Conservation (phyloP, 305 asterid species). For the Fraxinus dipetala region DNA sequence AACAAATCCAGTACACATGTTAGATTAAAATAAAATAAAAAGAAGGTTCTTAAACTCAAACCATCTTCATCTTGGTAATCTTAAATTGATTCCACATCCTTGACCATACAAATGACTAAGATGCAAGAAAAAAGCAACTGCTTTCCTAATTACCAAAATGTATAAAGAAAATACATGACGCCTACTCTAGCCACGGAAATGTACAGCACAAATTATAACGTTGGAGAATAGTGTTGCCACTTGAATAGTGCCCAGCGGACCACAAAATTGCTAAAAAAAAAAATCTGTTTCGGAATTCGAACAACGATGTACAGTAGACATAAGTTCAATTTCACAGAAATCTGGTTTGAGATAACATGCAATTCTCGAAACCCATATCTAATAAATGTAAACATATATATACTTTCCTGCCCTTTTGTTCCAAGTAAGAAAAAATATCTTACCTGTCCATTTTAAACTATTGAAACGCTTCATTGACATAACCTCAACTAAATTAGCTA, state of each 20-base stretch:
- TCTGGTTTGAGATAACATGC: background rate
- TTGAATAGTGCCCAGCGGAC: background rate
- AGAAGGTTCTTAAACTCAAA: background rate
- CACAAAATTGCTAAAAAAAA: background rate
- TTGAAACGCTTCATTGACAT: background rate
- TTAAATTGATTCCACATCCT: background rate
- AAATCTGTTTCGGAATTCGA: background rate
- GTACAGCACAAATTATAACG: background rate
- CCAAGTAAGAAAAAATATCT: background rate
- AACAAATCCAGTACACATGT: background rate
- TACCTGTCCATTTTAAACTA: background rate
- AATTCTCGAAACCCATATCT: background rate
- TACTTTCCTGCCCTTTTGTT: background rate
- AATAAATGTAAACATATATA: background rate
- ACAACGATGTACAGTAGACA: background rate
- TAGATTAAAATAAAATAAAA: background rate
- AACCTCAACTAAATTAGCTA: background rate
- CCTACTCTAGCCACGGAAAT: background rate
- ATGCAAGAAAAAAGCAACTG: background rate
- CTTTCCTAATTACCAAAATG: background rate
- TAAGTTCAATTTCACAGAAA: background rate
- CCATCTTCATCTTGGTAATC: background rate
- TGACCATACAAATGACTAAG: background rate
- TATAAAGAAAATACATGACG: background rate
- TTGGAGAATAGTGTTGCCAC: background rate